Evolutionary conservation across 345 rosid genomes (phyloP), one percentile per base, ranked within the genome.

Genomic region (Microcos paniculata): DNA sequence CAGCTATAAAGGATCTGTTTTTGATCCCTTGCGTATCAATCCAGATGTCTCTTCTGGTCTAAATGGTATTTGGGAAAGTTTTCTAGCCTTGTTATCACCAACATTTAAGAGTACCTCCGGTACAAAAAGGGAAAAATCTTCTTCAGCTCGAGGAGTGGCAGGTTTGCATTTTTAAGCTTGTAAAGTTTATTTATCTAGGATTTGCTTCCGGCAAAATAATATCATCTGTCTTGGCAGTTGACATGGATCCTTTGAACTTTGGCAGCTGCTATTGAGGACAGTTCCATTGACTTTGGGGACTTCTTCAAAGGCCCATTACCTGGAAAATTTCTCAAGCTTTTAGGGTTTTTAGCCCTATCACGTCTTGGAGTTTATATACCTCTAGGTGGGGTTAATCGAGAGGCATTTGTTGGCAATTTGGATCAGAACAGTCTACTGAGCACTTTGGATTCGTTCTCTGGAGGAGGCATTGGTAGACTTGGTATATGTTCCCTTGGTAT

Each of bases 401-500:
- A 92, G 73, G 98, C 96, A 42, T 96, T 96, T 74, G 90, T 84
- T 49, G 99, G 98, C 10, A 96, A 93, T 81, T 90, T 96, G 78
- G 97, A 93, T 77, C 96, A 90, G 82, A 96, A 96, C 77, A 92
- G 97, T 78, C 76, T 93, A 61, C 84, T 96, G 80, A 91, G 92
- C 85, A 96, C 98, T 42, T 90, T 96, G 79, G 99, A 96, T 89
- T 84, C 99, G 6, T 93, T 96, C 83, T 96, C 99, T 1, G 99
- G 99, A 43, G 98, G 98, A 62, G 99, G 98, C 71, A 93, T 96
- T 71, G 99, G 98, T 79, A 86, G 99, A 80, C 92, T 96, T 42
- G 98, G 99, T 67, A 88, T 96, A 80, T 93, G 98, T 70, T 96
- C 99, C 62, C 97, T 93, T 3, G 99, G 99, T 49, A 96, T 96